These are phyloP conservation scores for Annona cherimola DNA, from an alignment of 164 flowering plant species.

Conservation along the genomic window DNA sequence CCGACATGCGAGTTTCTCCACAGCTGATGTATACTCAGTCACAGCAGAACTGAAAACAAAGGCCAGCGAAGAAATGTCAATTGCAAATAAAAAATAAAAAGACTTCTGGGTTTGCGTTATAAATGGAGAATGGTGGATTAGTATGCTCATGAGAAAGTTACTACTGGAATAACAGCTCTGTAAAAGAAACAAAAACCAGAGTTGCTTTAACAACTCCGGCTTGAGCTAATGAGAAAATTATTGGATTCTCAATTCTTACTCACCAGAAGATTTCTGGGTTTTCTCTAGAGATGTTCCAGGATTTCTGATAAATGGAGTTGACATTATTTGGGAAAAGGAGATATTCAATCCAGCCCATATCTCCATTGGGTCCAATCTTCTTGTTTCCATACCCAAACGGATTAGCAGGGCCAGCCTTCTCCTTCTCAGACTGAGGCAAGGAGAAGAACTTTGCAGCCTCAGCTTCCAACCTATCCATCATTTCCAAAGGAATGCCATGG, in stretches of 20 bases:
- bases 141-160: not conserved
- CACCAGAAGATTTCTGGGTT: slow-evolving; percentile 53
- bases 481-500: slow-evolving; percentile 61
- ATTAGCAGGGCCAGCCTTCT: slow-evolving; percentile 53
- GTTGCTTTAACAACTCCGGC: not conserved
- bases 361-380: slow-evolving; percentile 79
- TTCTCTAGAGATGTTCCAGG: slow-evolving; percentile 28
- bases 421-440: slow-evolving; percentile 54
- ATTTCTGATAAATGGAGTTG: slow-evolving; percentile 25
- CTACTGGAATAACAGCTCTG: not conserved
- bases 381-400: slow-evolving; percentile 86
- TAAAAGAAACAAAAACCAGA: not conserved
- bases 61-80: not conserved
- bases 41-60: slow-evolving; percentile 32
- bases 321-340: slow-evolving; percentile 53
- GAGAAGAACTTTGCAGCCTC: slow-evolving; percentile 59
- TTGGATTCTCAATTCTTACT: not conserved
- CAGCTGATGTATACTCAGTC: slow-evolving; percentile 38
- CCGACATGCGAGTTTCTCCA: slow-evolving; percentile 44
- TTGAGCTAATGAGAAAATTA: not conserved
- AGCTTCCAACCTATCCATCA: slow-evolving; percentile 45
- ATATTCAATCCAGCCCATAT: slow-evolving; percentile 93
- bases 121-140: not conserved
- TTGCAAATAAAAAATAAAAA: not conserved
- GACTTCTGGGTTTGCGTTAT: not conserved